phyloP scores from a whole-genome alignment of 1,139 yeast species.

The Hanseniaspora gamundiae region DNA sequence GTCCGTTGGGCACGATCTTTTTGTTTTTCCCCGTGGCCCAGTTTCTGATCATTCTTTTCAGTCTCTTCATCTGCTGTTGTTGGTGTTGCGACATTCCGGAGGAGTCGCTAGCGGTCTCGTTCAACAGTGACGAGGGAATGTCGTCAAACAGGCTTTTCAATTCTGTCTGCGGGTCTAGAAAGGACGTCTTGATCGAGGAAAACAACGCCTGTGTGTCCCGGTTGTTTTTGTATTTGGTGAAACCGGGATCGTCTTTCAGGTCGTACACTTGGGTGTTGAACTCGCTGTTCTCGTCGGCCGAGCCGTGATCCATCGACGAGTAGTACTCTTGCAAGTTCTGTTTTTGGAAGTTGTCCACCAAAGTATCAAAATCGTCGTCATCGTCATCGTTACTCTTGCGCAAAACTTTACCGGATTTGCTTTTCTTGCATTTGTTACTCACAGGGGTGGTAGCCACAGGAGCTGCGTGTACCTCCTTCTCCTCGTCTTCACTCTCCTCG shows the following conservation, averaged over 20 bases:
- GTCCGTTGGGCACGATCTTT: constrained; percentile 39
- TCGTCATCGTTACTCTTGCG: constrained; percentile 7
- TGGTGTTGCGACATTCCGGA: constrained; percentile 54
- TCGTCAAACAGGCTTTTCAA: constrained; percentile 64
- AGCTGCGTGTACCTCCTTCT: constrained; percentile 22
- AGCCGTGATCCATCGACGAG: constrained; percentile 20
- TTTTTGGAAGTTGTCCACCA: constrained; percentile 15
- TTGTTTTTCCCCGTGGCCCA: constrained; percentile 70
- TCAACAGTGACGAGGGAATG: constrained; percentile 52
- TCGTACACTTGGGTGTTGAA: constrained; percentile 22
- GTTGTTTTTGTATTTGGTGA: constrained; percentile 32
- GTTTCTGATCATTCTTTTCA: constrained; percentile 55
- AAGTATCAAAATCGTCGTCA: constrained; percentile 27
- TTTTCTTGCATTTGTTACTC: constrained; percentile 6
- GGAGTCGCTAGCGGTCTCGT: constrained; percentile 40
- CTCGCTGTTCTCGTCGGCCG: constrained; percentile 26
- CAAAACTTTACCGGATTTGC: constrained; percentile 13
- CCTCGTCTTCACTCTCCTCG: constrained; percentile 15
- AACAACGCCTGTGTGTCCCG: constrained; percentile 28
- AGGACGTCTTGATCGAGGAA: constrained; percentile 36
- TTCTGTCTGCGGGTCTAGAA: constrained; percentile 73
- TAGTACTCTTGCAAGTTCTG: constrained; percentile 13
- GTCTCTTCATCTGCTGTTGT: constrained; percentile 46
- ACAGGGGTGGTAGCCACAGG: constrained; percentile 1
- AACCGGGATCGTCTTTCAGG: constrained; percentile 28